These are phyloP conservation scores for Trichomonas vaginalis DNA, from an alignment of 208 protist species.

Conservation along the genomic window DNA sequence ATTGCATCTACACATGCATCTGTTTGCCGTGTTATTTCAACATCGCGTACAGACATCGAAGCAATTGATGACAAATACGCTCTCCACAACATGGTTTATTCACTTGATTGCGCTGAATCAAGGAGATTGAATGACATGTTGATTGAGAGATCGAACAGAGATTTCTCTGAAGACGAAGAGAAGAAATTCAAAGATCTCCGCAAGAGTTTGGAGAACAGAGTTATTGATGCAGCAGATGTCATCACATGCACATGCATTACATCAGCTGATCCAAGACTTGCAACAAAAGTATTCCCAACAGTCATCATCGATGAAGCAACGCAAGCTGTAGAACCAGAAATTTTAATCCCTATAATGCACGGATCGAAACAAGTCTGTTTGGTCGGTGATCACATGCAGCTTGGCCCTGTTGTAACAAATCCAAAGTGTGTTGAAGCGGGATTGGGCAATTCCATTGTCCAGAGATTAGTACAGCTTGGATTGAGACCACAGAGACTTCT, in stretches of 20 bases:
- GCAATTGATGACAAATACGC: constrained; percentile 59
- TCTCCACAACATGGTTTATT: constrained; percentile 64
- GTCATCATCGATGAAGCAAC: constrained; percentile 88
- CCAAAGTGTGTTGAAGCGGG: constrained; percentile 65
- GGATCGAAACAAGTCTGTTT: constrained; percentile 65
- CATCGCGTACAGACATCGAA: constrained; percentile 57
- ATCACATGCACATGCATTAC: constrained; percentile 78
- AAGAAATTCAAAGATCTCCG: background rate
- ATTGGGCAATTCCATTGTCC: constrained; percentile 72
- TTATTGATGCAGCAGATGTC: constrained; percentile 58
- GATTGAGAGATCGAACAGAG: background rate
- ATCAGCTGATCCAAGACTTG: constrained; percentile 63
- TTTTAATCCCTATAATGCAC: constrained; percentile 73
- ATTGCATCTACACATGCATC: constrained; percentile 71
- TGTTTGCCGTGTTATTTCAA: constrained; percentile 70
- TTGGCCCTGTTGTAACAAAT: constrained; percentile 79
- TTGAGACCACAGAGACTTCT: constrained; percentile 66
- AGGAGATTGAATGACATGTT: constrained; percentile 56
- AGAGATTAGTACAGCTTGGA: constrained; percentile 67
- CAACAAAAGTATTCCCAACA: constrained; percentile 56
- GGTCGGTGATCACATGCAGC: constrained; percentile 81
- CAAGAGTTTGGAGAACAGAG: background rate
- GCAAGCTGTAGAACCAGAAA: constrained; percentile 72
- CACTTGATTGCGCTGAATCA: constrained; percentile 23
- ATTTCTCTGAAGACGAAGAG: background rate